Base-by-base conservation (phyloP, 208 protist species). In the Leptomonas seymouri region DNA sequence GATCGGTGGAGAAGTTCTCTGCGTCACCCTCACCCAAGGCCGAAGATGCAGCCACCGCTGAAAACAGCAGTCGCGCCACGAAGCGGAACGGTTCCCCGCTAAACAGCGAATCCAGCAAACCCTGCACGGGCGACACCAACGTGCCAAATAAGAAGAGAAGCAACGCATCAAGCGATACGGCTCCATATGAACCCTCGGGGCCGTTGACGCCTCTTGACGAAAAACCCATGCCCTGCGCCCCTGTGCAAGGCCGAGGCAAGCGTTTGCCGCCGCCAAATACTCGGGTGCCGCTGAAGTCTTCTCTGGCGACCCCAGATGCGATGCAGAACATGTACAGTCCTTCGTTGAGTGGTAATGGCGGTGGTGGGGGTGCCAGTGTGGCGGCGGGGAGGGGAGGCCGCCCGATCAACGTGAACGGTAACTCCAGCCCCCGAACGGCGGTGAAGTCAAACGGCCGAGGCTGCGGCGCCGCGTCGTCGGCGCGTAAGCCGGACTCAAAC, bases 291-390 rank as follows among this genome's bases (percentile, higher is more conserved):
- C 31, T 44, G 20, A 59, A 42, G 59, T 34, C 58, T 2, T 14
- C 21, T 30, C 18, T 59, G 14, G 41, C 36, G 20, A 58, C 39
- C 4, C 18, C 57, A 16, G 57, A 49, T 27, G 67, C 50, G 48
- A 58, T 73, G 57, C 56, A 73, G 57, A 56, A 49, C 48, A 65
- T 65, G 48, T 55, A 41, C 46, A 49, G 48, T 49, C 23, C 31
- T 11, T 41, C 21, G n/a, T n/a, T n/a, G n/a, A n/a, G n/a, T n/a
- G n/a, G n/a, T n/a, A 42, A 60, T 5, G 42, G 36, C 20, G 12
- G 7, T 27, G 15, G 21, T 6, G 23, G 5, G 16, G 6, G 30
- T 12, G 20, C 12, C 21, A 54, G n/a, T 23, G 49, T 12, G 49
- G 23, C 45, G 6, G 12, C 45, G 3, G 45, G 45, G 20, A 51